A percentile compares a stretch with the other conserved stretches of the same genome.
These are phyloP conservation scores for Sorghum bicolor DNA, from an alignment of 176 grass and related monocot species.

Conservation along the genomic window Sorghum_bicolor_NCBIv3 NC_012873.2:7067501-7068000, in stretches of 20 bases:
- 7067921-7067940: conserved; percentile 13
- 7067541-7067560: background rate
- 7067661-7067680: conserved; percentile 83
- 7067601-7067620: background rate
- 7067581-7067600: background rate
- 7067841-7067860: conserved; percentile 93
- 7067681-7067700: conserved; percentile 77
- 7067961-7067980: background rate
- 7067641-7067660: conserved; percentile 71
- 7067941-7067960: conserved; percentile 6
- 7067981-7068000: conserved; percentile 51
- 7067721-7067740: conserved; percentile 73
- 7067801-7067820: conserved; percentile 54
- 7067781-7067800: conserved; percentile 21
- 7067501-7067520: conserved; percentile 16
- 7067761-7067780: conserved; percentile 3
- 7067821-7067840: conserved; percentile 93
- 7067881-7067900: conserved; percentile 72
- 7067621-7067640: conserved; percentile 1
- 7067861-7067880: conserved; percentile 64
- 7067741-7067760: conserved; percentile 27
- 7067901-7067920: conserved; percentile 63
- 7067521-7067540: conserved; percentile 1
- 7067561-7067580: background rate
- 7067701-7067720: conserved; percentile 66